These are phyloP conservation scores for Cordyceps fumosorosea DNA, from an alignment of 2,329 filamentous ascomycete species.

Conservation along the genomic window DNA sequence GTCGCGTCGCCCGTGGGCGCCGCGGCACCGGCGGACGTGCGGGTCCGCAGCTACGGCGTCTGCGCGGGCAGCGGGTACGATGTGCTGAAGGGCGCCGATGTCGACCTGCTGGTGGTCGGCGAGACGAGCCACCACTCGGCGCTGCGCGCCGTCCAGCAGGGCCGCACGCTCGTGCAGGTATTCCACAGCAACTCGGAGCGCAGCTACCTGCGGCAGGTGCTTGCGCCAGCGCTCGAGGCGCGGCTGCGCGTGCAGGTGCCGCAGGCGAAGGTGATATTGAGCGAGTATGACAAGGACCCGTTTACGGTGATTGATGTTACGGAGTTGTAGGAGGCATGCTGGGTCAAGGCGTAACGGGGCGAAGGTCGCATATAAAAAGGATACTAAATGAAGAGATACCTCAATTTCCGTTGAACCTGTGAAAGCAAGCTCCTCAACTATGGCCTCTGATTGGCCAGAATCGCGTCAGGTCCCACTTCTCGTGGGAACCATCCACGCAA, in stretches of 20 bases:
- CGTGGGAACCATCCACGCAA: too few species aligned
- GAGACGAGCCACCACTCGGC: constrained; percentile 93
- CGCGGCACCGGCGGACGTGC: constrained; percentile 21
- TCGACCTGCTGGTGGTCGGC: constrained; percentile 82
- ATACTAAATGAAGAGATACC: not conserved
- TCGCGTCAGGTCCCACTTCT: too few species aligned
- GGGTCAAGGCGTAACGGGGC: not conserved
- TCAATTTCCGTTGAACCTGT: too few species aligned
- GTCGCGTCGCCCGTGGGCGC: constrained; percentile 45
- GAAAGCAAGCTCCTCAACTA: too few species aligned
- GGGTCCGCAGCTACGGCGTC: constrained; percentile 67
- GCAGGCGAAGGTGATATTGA: constrained; percentile 62
- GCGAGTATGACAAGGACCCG: constrained; percentile 77
- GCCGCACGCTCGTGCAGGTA: constrained; percentile 73
- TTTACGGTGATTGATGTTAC: constrained; percentile 65
- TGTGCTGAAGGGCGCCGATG: constrained; percentile 62
- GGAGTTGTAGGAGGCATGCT: constrained; percentile 23
- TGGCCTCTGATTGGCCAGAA: too few species aligned
- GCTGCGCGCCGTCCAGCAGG: constrained; percentile 75
- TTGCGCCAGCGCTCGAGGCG: constrained; percentile 59
- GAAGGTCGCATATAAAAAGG: not conserved
- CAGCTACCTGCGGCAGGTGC: constrained; percentile 65
- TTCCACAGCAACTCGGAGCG: constrained; percentile 95
- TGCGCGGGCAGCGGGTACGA: constrained; percentile 84
- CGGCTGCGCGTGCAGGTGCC: constrained; percentile 44